Percentiles rank a stretch among this genome's conserved stretches.
Evolutionary conservation across 176 grass and related monocot species (phyloP).

Genomic region (Echinochloa phyllopogon): DNA sequence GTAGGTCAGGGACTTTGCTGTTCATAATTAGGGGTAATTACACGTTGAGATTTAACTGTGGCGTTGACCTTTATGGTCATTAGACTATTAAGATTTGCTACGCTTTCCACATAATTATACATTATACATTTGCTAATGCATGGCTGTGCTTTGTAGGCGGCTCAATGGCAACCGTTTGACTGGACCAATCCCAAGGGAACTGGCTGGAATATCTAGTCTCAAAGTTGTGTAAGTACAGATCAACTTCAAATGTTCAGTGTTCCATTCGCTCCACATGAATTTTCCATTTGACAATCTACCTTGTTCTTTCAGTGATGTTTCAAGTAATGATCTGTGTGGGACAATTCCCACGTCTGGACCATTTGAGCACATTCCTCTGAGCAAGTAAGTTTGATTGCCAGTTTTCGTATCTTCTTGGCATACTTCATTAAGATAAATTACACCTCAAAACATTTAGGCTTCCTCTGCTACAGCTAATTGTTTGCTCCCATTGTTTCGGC

Average conservation of each 20-base stretch:
- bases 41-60: not conserved
- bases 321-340: constrained; percentile 87
- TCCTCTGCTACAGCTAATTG: not conserved
- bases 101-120: constrained; percentile 4
- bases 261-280: constrained; percentile 1
- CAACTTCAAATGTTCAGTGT: constrained; percentile 13
- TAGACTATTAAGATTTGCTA: not conserved
- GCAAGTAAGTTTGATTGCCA: constrained; percentile 76
- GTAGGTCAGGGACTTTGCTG: not conserved
- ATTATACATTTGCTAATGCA: constrained; percentile 26
- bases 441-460: not conserved
- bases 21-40: not conserved
- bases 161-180: constrained; percentile 89
- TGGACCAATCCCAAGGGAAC: constrained; percentile 91
- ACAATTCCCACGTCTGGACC: constrained; percentile 91
- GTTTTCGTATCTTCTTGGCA: not conserved
- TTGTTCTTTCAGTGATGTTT: constrained; percentile 81
- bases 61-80: not conserved
- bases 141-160: constrained; percentile 59
- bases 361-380: constrained; percentile 91
- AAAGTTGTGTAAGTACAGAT: constrained; percentile 94
- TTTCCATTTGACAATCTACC: constrained; percentile 27
- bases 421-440: not conserved
- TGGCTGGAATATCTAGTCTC: constrained; percentile 70
- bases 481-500: not conserved